A percentile compares a stretch with the other conserved stretches of the same genome.
phyloP scores from a whole-genome alignment of 2,329 filamentous ascomycete genomes.

The Mycosphaerelloides madeirae region DNA sequence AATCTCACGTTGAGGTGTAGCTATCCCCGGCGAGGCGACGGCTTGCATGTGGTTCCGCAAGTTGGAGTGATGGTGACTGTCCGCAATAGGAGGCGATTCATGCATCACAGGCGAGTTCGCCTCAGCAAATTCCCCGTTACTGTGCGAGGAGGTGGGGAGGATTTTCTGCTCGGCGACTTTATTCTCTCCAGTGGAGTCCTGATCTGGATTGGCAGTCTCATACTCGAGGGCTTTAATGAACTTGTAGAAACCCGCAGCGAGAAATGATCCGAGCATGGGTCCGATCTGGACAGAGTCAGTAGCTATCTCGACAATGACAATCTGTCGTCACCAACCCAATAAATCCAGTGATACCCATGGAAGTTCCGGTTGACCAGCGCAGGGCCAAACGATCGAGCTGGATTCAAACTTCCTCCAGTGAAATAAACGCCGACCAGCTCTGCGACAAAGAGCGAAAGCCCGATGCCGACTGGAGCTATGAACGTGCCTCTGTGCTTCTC shows the following conservation, averaged over 20 bases:
- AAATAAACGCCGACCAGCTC: constrained; percentile 25
- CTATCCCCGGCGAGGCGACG: too few species aligned
- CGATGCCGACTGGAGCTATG: constrained; percentile 25
- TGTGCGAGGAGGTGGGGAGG: neutral
- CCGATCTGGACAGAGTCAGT: constrained; percentile 24
- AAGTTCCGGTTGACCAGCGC: constrained; percentile 28
- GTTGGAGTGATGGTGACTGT: neutral
- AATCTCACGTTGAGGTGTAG: too few species aligned
- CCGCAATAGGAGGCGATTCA: neutral
- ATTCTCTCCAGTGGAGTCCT: constrained; percentile 5
- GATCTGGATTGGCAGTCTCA: constrained; percentile 29
- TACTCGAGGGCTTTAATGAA: constrained; percentile 31
- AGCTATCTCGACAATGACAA: neutral
- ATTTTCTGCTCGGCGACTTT: neutral
- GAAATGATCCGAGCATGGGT: constrained; percentile 26
- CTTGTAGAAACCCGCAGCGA: constrained; percentile 31
- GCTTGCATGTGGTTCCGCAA: too few species aligned
- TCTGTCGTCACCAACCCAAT: constrained; percentile 8
- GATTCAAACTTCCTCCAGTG: constrained; percentile 33
- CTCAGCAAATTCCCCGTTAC: neutral
- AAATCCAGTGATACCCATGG: constrained; percentile 28
- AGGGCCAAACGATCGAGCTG: constrained; percentile 31
- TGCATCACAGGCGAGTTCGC: neutral
- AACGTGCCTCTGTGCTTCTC: constrained; percentile 34
- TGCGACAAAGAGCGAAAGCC: constrained; percentile 23